Percentiles rank a stretch among this genome's conserved stretches.
Evolutionary conservation across 176 grass and related monocot genomes (phyloP).

Genomic region (Phoenix dactylifera): DNA sequence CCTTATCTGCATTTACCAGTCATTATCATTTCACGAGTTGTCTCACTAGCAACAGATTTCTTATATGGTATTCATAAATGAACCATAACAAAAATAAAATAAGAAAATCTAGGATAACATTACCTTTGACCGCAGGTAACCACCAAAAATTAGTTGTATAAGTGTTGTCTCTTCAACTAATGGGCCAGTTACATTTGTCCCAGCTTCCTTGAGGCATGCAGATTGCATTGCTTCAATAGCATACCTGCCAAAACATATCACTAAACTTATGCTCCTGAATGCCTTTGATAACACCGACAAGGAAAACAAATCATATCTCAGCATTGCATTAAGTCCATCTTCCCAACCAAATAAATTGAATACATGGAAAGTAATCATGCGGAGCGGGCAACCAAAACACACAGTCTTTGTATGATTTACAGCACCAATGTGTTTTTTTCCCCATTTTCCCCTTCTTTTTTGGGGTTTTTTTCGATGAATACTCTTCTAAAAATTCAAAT

Average conservation of each 20-base stretch:
- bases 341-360: too few relatives aligned
- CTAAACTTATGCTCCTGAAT: conserved; percentile 4
- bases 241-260: conserved; percentile 49
- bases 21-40: not conserved
- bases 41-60: not conserved
- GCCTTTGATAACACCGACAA: too few relatives aligned
- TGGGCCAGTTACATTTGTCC: conserved; percentile 22
- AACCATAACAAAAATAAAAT: conserved; percentile 10
- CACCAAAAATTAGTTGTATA: conserved; percentile 78
- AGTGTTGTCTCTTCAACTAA: conserved; percentile 75
- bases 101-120: not conserved
- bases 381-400: too few relatives aligned
- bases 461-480: too few relatives aligned
- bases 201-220: conserved; percentile 60
- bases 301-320: too few relatives aligned
- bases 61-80: conserved; percentile 10
- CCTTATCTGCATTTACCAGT: conserved; percentile 62
- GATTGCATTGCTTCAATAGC: conserved; percentile 91
- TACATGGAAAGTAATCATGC: too few relatives aligned
- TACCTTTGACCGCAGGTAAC: conserved; percentile 91
- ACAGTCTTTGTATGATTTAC: too few relatives aligned
- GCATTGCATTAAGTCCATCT: too few relatives aligned
- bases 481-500: too few relatives aligned
- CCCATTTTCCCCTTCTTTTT: too few relatives aligned
- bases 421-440: too few relatives aligned